Conservation (phyloP, 495 filamentous ascomycete species). For the Aspergillus bertholletiae region DNA sequence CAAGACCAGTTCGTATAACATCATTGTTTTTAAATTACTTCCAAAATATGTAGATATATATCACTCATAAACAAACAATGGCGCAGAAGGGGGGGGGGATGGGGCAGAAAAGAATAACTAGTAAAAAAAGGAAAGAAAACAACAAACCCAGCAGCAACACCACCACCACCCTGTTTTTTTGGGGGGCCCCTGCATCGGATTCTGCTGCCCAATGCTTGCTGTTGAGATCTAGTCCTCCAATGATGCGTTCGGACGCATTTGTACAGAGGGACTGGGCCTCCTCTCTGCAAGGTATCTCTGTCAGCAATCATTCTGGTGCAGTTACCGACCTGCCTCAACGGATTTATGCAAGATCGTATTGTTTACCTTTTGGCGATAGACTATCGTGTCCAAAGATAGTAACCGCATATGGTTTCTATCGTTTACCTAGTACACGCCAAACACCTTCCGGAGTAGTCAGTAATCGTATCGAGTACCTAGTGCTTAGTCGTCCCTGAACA, state of each 20-base stretch:
- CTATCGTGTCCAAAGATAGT: neutral
- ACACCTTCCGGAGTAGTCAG: too few relatives aligned
- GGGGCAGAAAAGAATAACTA: neutral
- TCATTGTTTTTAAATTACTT: neutral
- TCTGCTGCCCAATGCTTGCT: constrained; percentile 5
- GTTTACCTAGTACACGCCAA: too few relatives aligned
- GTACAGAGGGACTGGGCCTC: neutral
- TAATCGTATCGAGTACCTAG: too few relatives aligned
- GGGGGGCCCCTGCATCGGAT: constrained; percentile 11
- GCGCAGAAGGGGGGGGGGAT: neutral
- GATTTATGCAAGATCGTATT: neutral
- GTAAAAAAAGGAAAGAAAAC: neutral
- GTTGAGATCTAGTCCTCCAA: neutral
- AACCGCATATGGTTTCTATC: neutral
- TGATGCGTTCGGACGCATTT: neutral
- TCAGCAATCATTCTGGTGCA: neutral
- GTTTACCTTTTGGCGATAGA: neutral
- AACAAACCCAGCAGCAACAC: neutral
- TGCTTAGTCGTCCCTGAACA: too few relatives aligned
- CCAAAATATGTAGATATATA: too few relatives aligned
- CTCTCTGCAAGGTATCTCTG: neutral
- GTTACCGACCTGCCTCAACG: neutral
- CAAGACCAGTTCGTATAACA: neutral
- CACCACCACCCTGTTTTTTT: constrained; percentile 1
- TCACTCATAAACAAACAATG: too few relatives aligned